These are phyloP conservation scores for Blastobotrys malaysiensis DNA, from an alignment of 1,139 yeast genomes.

Conservation along the genomic window DNA sequence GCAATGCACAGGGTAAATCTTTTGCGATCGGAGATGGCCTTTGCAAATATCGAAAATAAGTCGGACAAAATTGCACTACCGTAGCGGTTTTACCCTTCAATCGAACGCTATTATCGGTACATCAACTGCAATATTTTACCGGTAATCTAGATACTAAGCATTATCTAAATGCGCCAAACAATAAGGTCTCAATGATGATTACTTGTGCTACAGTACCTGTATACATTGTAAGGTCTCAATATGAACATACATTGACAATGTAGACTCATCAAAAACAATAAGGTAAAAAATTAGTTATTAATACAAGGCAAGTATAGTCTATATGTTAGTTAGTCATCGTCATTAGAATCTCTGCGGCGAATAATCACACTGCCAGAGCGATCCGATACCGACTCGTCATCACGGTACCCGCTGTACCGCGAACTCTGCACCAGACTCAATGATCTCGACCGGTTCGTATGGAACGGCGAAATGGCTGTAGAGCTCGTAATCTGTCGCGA, in stretches of 20 bases:
- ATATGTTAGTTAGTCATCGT: not conserved
- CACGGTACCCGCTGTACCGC: not conserved
- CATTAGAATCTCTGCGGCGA: conserved; percentile 3
- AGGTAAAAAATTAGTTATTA: not conserved
- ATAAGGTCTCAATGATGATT: too few species aligned
- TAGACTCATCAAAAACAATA: too few species aligned
- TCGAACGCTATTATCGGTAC: too few species aligned
- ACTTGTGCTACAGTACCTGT: too few species aligned
- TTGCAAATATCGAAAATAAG: not conserved
- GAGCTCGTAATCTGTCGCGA: not conserved
- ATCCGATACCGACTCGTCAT: not conserved
- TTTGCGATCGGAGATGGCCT: not conserved
- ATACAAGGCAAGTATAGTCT: not conserved
- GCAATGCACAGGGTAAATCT: too few species aligned
- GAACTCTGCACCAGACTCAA: not conserved
- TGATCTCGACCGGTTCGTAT: conserved; percentile 2
- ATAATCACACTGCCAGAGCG: conserved; percentile 15
- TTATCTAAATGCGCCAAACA: too few species aligned
- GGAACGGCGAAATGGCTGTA: conserved; percentile 8
- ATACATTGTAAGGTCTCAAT: too few species aligned
- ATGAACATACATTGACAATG: too few species aligned
- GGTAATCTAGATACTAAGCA: too few species aligned
- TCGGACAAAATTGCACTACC: not conserved
- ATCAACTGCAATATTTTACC: too few species aligned
- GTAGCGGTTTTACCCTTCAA: too few species aligned